Conservation (phyloP, 75 land plant genomes). For the Picea sitchensis region DNA sequence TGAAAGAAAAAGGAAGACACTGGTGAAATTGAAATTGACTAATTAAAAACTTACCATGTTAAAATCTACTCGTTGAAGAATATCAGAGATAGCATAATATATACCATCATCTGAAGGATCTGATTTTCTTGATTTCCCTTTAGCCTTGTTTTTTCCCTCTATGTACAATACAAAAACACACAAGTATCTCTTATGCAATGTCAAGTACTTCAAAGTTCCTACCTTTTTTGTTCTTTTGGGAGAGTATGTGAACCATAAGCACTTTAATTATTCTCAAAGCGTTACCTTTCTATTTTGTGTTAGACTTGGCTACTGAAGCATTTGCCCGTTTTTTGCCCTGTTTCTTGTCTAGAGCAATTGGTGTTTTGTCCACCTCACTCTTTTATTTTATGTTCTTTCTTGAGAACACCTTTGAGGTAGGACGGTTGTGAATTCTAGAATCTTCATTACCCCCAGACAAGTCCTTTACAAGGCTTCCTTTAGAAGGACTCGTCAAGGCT, state of each 20-base stretch:
- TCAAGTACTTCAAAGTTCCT: background rate
- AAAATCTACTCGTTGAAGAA: slow-evolving; percentile 83
- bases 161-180: background rate
- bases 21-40: no score
- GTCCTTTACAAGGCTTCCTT: slow-evolving; percentile 13
- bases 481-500: slow-evolving; percentile 13
- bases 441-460: background rate
- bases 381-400: slow-evolving; percentile 43
- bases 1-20: no score
- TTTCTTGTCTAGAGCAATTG: background rate
- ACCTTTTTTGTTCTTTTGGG: background rate
- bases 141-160: slow-evolving; percentile 46
- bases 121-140: slow-evolving; percentile 17
- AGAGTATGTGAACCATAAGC: background rate
- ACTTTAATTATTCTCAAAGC: slow-evolving; percentile 16
- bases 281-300: slow-evolving; percentile 12
- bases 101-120: slow-evolving; percentile 66
- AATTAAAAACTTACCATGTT: slow-evolving; percentile 53
- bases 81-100: slow-evolving; percentile 60
- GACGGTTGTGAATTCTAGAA: slow-evolving; percentile 7
- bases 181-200: background rate
- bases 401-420: slow-evolving; percentile 35
- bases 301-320: background rate
- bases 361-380: slow-evolving; percentile 14
- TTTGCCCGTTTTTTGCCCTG: slow-evolving; percentile 1